phyloP scores from a whole-genome alignment of 768 basidiomycete species.

The Fomitopsis serialis region DNA sequence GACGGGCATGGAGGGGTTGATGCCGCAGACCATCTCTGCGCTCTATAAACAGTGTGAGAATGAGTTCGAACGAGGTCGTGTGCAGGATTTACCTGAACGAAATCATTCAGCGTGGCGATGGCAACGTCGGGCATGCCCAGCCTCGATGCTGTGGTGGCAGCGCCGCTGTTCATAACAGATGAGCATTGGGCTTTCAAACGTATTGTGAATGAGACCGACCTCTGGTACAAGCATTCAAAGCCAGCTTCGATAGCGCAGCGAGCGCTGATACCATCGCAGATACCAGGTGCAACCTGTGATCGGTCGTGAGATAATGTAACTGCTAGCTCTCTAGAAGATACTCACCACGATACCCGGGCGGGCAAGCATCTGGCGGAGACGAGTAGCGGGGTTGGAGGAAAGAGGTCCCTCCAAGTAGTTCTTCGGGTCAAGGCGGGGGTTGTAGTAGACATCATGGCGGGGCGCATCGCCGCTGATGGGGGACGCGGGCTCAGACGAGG shows the following conservation, averaged over 20 bases:
- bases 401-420: conserved; percentile 67
- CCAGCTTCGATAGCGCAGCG: conserved; percentile 77
- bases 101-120: conserved; percentile 74
- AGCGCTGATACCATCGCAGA: conserved; percentile 77
- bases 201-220: conserved; percentile 28
- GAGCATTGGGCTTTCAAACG: background rate
- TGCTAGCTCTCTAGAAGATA: background rate
- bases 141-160: conserved; percentile 75
- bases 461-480: conserved; percentile 3
- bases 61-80: conserved; percentile 3
- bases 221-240: conserved; percentile 74
- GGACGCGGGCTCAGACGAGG: background rate
- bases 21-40: conserved; percentile 64
- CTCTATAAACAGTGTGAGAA: conserved; percentile 29
- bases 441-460: conserved; percentile 43
- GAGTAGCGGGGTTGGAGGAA: conserved; percentile 62
- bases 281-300: conserved; percentile 66
- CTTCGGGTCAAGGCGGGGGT: conserved; percentile 61
- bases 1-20: conserved; percentile 61
- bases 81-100: conserved; percentile 43
- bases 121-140: conserved; percentile 77
- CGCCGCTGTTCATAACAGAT: conserved; percentile 40
- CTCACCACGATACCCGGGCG: conserved; percentile 74
- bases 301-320: background rate
- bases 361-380: conserved; percentile 49